phyloP scores from a whole-genome alignment of 2,329 filamentous ascomycete genomes.

The Periconia macrospinosa region DNA sequence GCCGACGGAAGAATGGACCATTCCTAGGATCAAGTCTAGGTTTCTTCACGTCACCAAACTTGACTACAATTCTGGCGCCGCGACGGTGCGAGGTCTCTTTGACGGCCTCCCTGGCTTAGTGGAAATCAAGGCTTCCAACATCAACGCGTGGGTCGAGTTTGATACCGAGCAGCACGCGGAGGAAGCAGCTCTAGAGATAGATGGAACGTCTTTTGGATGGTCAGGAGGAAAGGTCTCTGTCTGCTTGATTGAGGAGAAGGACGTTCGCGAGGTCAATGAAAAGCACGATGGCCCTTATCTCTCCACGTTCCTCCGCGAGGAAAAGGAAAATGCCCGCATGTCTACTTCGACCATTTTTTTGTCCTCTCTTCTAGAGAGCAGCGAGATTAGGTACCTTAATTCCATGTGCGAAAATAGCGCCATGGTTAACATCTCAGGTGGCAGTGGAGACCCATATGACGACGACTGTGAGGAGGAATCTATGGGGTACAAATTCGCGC shows the following conservation, averaged over 20 bases:
- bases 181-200: not conserved
- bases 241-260: not conserved
- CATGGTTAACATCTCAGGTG: not conserved
- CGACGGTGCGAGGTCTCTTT: not conserved
- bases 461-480: not conserved
- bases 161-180: not conserved
- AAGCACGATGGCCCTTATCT: not conserved
- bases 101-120: not conserved
- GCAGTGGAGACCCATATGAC: not conserved
- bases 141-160: not conserved
- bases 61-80: not conserved
- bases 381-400: not conserved
- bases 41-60: not conserved
- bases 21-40: too few relatives aligned
- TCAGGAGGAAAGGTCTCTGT: not conserved
- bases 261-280: not conserved
- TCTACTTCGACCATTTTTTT: not conserved
- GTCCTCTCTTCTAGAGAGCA: not conserved
- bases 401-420: not conserved
- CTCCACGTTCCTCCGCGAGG: not conserved
- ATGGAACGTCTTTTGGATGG: not conserved
- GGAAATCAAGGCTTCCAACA: not conserved
- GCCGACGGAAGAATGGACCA: too few relatives aligned
- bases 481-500: not conserved
- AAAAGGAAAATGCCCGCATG: not conserved